These are phyloP conservation scores for Diaporthe citri DNA, from an alignment of 2,329 filamentous ascomycete species.

Conservation along the genomic window DNA sequence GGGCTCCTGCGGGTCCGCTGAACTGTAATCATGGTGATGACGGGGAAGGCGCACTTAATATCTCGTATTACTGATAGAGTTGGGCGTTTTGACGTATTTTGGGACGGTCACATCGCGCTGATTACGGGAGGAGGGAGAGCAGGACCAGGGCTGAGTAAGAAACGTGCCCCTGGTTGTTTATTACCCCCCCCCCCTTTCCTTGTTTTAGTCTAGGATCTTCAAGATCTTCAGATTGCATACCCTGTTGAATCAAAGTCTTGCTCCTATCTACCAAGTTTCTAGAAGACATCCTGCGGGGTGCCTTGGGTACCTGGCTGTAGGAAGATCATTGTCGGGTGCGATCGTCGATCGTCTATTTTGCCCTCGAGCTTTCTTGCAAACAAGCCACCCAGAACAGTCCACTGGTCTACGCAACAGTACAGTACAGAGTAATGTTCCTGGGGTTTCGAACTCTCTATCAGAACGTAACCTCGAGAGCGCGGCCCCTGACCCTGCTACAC, in stretches of 20 bases:
- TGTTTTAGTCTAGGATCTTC: neutral
- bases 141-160: slow-evolving; percentile 18
- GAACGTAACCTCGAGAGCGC: neutral
- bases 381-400: neutral
- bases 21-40: slow-evolving; percentile 23
- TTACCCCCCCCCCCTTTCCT: neutral
- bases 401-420: neutral
- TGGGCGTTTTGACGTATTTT: slow-evolving; percentile 27
- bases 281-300: neutral
- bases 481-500: neutral
- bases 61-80: slow-evolving; percentile 23
- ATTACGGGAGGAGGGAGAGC: neutral
- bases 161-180: slow-evolving; percentile 1
- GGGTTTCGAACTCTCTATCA: neutral
- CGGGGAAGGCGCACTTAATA: neutral
- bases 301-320: neutral
- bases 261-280: slow-evolving; percentile 20
- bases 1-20: slow-evolving; percentile 46
- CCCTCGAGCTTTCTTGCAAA: neutral
- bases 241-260: neutral
- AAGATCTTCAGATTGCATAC: slow-evolving; percentile 13
- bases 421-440: neutral
- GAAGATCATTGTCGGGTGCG: neutral
- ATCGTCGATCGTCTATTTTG: neutral
- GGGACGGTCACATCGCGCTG: slow-evolving; percentile 28